Evolutionary conservation across 2,329 filamentous ascomycete genomes (phyloP).

Genomic region (Tolypocladium tropicale): DNA sequence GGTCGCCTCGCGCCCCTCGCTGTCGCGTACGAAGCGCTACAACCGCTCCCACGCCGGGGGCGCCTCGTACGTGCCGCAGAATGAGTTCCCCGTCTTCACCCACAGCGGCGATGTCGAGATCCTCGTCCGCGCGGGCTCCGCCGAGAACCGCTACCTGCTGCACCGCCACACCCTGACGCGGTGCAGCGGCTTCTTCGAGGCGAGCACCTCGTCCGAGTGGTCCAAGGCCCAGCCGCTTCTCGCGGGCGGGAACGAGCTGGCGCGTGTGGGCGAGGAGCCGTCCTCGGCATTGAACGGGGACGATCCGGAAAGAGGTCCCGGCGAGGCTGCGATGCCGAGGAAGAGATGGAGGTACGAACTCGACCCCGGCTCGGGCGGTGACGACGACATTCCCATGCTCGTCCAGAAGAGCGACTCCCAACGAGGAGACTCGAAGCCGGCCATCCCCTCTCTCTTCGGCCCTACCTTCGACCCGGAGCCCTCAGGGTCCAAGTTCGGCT

Average conservation of each 20-base stretch:
- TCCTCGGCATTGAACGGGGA: slow-evolving; percentile 10
- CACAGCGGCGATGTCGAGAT: slow-evolving; percentile 93
- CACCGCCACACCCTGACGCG: slow-evolving; percentile 81
- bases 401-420: slow-evolving; percentile 58
- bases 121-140: slow-evolving; percentile 51
- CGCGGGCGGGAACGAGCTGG: slow-evolving; percentile 32
- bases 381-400: slow-evolving; percentile 81
- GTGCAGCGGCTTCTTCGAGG: slow-evolving; percentile 90
- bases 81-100: slow-evolving; percentile 87
- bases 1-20: slow-evolving; percentile 52
- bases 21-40: slow-evolving; percentile 56
- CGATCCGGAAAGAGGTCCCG: slow-evolving; percentile 3
- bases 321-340: slow-evolving; percentile 8
- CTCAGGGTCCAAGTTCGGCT: slow-evolving; percentile 38
- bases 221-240: slow-evolving; percentile 20
- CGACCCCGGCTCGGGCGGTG: slow-evolving; percentile 60
- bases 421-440: slow-evolving; percentile 4
- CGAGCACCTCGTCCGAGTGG: slow-evolving; percentile 74
- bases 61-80: slow-evolving; percentile 58
- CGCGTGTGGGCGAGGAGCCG: slow-evolving; percentile 41
- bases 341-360: slow-evolving; percentile 81
- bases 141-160: slow-evolving; percentile 73
- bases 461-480: slow-evolving; percentile 25
- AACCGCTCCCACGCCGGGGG: slow-evolving; percentile 74
- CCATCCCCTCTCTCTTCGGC: slow-evolving; percentile 21